Conservation (phyloP, 495 filamentous ascomycete genomes). For the Halenospora varia region DNA sequence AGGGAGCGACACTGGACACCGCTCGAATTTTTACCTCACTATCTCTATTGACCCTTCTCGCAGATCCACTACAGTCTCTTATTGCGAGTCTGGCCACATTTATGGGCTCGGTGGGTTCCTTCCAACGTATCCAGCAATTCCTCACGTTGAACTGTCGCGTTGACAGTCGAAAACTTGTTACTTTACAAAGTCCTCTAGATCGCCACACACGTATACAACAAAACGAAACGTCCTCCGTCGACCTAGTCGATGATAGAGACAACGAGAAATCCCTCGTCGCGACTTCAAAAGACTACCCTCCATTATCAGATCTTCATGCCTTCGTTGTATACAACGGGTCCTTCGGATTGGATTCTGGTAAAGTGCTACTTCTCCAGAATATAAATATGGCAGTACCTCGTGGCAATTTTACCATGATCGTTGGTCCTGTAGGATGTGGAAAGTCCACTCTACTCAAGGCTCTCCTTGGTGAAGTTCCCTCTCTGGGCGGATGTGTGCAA, state of each 20-base stretch:
- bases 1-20: conserved; percentile 1
- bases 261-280: background rate
- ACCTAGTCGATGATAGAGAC: background rate
- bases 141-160: conserved; percentile 1
- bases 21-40: conserved; percentile 33
- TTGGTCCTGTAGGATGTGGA: conserved; percentile 53
- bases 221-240: background rate
- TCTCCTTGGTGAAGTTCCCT: conserved; percentile 38
- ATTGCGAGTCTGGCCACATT: conserved; percentile 23
- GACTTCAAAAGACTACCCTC: background rate
- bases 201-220: conserved; percentile 3
- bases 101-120: conserved; percentile 24
- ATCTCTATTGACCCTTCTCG: conserved; percentile 31
- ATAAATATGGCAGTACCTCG: background rate
- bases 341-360: background rate
- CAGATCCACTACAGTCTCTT: conserved; percentile 27
- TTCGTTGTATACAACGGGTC: background rate
- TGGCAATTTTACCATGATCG: conserved; percentile 23
- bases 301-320: conserved; percentile 11
- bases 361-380: background rate
- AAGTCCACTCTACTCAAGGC: conserved; percentile 49
- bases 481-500: conserved; percentile 32
- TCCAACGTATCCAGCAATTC: conserved; percentile 32
- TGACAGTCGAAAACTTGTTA: background rate
- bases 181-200: conserved; percentile 7